A percentile compares a stretch with the other conserved stretches of the same genome.
Conservation (phyloP, 192 early-diverging fungal species). For the Chytriomyces confervae region DNA sequence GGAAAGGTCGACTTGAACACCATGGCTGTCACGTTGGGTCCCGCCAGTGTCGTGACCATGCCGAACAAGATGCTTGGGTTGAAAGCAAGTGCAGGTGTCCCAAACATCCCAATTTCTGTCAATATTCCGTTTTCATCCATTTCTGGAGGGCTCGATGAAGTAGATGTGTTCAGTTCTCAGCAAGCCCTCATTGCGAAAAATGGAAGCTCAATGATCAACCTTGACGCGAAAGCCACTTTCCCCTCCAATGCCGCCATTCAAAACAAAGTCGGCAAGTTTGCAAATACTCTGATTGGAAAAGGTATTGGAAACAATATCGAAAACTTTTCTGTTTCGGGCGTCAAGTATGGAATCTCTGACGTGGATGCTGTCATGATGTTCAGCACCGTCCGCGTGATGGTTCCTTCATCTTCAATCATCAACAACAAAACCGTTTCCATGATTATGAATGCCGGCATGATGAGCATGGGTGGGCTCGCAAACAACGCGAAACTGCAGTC, state of each 20-base stretch:
- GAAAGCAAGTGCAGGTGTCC: conserved; percentile 9
- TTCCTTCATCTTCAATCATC: conserved; percentile 13
- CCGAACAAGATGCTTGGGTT: background rate
- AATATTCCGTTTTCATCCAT: conserved; percentile 11
- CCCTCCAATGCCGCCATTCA: conserved; percentile 17
- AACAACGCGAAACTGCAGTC: conserved; percentile 3
- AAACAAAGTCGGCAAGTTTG: conserved; percentile 16
- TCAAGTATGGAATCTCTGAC: conserved; percentile 16
- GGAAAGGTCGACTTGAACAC: background rate
- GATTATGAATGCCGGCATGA: background rate
- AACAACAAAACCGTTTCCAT: background rate
- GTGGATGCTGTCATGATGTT: conserved; percentile 9
- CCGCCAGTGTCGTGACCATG: background rate
- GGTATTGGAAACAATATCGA: conserved; percentile 14
- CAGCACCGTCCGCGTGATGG: conserved; percentile 20
- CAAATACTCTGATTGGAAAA: conserved; percentile 11
- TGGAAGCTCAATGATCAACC: conserved; percentile 8
- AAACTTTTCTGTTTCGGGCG: conserved; percentile 22
- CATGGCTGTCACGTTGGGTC: background rate
- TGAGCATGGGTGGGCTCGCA: background rate
- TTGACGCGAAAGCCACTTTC: conserved; percentile 3
- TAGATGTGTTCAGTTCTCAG: conserved; percentile 7
- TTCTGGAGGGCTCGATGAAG: conserved; percentile 13
- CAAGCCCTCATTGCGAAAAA: conserved; percentile 4
- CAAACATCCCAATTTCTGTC: conserved; percentile 15